A percentile compares a stretch with the other conserved stretches of the same genome.
phyloP scores from a whole-genome alignment of 768 basidiomycete genomes.

The Postia placenta region DNA sequence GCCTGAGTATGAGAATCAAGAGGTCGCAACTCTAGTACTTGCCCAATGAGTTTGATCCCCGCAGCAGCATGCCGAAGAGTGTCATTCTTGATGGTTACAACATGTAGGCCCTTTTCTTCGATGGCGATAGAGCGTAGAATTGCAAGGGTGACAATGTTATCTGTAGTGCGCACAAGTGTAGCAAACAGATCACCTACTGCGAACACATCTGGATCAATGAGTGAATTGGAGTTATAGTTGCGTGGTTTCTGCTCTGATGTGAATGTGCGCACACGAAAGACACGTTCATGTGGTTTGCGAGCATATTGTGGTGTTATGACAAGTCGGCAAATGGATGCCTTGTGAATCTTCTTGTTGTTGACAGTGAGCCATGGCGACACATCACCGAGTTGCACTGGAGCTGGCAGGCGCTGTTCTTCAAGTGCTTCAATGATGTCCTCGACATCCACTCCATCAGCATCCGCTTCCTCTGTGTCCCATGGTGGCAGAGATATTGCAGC shows the following conservation, averaged over 20 bases:
- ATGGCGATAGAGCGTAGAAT: constrained; percentile 8
- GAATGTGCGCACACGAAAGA: constrained; percentile 7
- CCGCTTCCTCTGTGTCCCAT: too few species aligned
- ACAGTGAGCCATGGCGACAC: constrained; percentile 3
- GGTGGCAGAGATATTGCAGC: too few species aligned
- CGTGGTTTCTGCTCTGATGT: constrained; percentile 2
- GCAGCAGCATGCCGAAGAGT: constrained; percentile 5
- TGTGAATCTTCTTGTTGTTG: constrained; percentile 8
- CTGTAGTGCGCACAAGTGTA: constrained; percentile 6
- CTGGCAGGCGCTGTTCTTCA: too few species aligned
- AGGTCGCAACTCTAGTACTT: constrained; percentile 3
- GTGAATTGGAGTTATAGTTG: neutral
- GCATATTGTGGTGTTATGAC: constrained; percentile 8
- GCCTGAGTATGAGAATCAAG: neutral
- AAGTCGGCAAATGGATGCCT: constrained; percentile 9
- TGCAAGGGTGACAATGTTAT: constrained; percentile 2
- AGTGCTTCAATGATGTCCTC: constrained; percentile 7
- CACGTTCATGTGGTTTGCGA: constrained; percentile 11
- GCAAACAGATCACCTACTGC: constrained; percentile 9
- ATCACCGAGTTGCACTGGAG: too few species aligned
- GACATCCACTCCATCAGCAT: constrained; percentile 3
- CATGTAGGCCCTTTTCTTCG: constrained; percentile 3
- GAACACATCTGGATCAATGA: constrained; percentile 6
- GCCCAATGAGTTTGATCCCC: constrained; percentile 7
- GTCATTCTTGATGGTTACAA: neutral